Conservation (phyloP, 208 protist genomes). For the Trypanosoma brucei region DNA sequence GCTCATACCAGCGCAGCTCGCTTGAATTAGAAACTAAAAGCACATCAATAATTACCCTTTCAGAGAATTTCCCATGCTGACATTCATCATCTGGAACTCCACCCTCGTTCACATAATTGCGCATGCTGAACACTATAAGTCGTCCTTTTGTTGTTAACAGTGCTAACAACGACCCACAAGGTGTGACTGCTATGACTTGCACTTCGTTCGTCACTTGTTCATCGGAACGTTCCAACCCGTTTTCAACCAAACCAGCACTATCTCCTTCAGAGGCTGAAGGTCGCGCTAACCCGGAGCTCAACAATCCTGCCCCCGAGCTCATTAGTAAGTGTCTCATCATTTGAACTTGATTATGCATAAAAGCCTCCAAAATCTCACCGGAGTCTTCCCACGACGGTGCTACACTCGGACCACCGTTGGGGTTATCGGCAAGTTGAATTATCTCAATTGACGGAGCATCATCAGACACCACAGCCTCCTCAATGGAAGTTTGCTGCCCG, state of each 20-base stretch:
- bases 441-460: not conserved
- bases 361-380: not conserved
- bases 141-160: conserved; percentile 61
- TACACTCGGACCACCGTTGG: conserved; percentile 2
- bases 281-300: not conserved
- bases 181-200: conserved; percentile 53
- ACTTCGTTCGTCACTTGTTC: conserved; percentile 64
- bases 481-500: too few species aligned
- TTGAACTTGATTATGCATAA: conserved; percentile 2
- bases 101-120: not conserved
- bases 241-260: conserved; percentile 20
- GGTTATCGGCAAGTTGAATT: not conserved
- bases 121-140: conserved; percentile 53
- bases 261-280: conserved; percentile 3
- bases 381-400: not conserved
- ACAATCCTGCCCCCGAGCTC: not conserved
- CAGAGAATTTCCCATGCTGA: conserved; percentile 24
- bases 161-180: conserved; percentile 49
- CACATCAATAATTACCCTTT: conserved; percentile 45
- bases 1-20: conserved; percentile 63
- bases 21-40: conserved; percentile 22
- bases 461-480: too few species aligned
- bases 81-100: not conserved
- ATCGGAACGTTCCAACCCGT: conserved; percentile 35
- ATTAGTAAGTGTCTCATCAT: not conserved